Evolutionary conservation across 257 asterid species (phyloP), one percentile per base, ranked within the genome.

Genomic region (Nicotiana tomentosiformis): DNA sequence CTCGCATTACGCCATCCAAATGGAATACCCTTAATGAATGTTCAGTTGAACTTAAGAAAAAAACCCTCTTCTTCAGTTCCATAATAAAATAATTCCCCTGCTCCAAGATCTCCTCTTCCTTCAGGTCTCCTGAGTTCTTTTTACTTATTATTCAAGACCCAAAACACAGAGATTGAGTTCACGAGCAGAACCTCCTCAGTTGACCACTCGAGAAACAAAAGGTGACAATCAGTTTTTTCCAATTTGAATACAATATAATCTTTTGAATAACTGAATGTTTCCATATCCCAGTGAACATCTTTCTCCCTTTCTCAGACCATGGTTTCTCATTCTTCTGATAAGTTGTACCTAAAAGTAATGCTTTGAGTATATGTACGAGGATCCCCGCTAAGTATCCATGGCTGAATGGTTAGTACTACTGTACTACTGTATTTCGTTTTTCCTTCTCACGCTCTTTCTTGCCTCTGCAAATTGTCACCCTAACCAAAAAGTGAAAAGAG

Each of bases 241-340:
- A 74, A 17, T 74, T 74, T 74, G 43, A 49, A 74, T 74, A 74
- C 39, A 74, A 49, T 74, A 74, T 12, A 6, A 74, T 26, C 80
- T 49, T 74, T 49, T 74, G 20, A 49, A 74, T 20, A 23, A 37
- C 35, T 46, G 61, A 46, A 74, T 46, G 62, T 46, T 57, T 74
- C 79, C 79, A 74, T 70, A 72, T 72, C 60, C 37, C 78, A 20
- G 20, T 70, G 60, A 43, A 72, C 60, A 72, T 43, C 78, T 14
- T 72, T 32, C 60, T 46, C 9, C 78, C 60, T 74, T 32, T 49
- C 39, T 4, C 80, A 49, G 14, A 74, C 62, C 80, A 72, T 51
- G 61, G 61, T 46, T 43, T 23, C 60, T 72, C 61, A 72, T 72
- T 72, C 61, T 72, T 46, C 20, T 72, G 18, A 58, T 43, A 72